phyloP scores from a whole-genome alignment of 768 basidiomycete species.

The Suillus alpinus region DNA sequence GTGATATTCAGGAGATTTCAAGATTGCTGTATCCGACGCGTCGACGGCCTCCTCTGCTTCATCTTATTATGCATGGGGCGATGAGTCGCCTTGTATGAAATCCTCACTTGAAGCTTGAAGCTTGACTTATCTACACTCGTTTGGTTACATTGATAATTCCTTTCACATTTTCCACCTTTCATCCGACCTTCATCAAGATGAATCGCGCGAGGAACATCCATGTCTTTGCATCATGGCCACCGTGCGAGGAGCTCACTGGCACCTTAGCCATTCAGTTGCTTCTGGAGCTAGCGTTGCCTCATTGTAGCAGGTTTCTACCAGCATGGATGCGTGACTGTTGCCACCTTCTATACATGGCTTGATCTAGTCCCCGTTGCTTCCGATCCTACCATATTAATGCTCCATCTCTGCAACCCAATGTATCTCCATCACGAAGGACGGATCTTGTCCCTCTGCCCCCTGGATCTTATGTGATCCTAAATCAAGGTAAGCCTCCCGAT shows the following conservation, averaged over 20 bases:
- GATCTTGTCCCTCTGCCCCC: background rate
- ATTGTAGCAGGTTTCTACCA: background rate
- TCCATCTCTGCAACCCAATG: background rate
- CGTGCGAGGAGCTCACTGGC: background rate
- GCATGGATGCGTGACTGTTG: background rate
- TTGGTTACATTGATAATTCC: background rate
- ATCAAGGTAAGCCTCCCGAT: no score
- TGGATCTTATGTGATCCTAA: no score
- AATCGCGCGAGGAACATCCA: background rate
- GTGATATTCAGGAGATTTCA: background rate
- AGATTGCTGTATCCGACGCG: background rate
- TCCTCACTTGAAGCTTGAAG: background rate
- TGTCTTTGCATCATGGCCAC: background rate
- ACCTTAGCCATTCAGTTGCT: background rate
- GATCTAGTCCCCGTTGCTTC: background rate
- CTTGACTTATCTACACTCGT: background rate
- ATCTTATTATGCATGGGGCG: background rate
- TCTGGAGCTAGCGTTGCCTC: background rate
- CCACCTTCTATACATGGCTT: no score
- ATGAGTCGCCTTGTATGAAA: background rate
- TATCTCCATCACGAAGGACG: background rate
- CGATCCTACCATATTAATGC: background rate
- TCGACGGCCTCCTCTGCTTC: background rate
- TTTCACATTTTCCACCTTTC: background rate
- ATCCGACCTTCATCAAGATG: background rate